Evolutionary conservation across 1,284 basidiomycete genomes (phyloP), one percentile per base, ranked within the genome.

Genomic region (Heterobasidion parviporum): DNA sequence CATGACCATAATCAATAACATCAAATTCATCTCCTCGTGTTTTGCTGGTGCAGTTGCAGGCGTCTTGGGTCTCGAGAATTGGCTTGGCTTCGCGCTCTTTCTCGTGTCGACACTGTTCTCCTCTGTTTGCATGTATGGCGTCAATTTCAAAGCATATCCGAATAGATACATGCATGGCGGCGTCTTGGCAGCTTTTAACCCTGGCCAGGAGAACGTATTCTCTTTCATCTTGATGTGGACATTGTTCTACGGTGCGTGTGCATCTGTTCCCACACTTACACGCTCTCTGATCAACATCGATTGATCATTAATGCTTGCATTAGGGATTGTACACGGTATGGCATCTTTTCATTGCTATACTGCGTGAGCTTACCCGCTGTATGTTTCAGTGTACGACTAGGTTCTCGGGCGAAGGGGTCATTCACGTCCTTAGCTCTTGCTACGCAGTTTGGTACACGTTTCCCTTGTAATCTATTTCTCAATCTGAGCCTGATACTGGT

Each of bases 211-310:
- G 70, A 93, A 92, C 62, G 74, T 86, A 16, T 87, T 90, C 64
- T 90, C 90, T 1, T 95, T 93, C 66, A 78, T 95, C 58, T 77
- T 94, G 48, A 85, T 89, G 38, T 95, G 92, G 92, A 95, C 92
- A 43, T 73, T 94, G 56, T 89, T 92, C 68, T 94, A 89, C 69
- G 91, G 88, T 91, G 63, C 57, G 85, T 72, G 49, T 72, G 45
- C 69, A 52, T 32, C 46, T 33, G 32, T n/a, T 44, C 26, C 6
- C n/a, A 44, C 47, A 16, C 35, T 48, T 55, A 50, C 49, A 48
- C 50, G 50, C 54, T 43, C 52, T 58, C 55, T 46, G 59, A 56
- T 59, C 35, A 38, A 18, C 32, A 18, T 41, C 48, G 47, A 10
- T 47, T 34, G 26, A 44, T n/a, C 41, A 41, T 26, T 4, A 26